Evolutionary conservation across 192 early-diverging fungal species (phyloP).

Genomic region (Haplosporangium gracile): DNA sequence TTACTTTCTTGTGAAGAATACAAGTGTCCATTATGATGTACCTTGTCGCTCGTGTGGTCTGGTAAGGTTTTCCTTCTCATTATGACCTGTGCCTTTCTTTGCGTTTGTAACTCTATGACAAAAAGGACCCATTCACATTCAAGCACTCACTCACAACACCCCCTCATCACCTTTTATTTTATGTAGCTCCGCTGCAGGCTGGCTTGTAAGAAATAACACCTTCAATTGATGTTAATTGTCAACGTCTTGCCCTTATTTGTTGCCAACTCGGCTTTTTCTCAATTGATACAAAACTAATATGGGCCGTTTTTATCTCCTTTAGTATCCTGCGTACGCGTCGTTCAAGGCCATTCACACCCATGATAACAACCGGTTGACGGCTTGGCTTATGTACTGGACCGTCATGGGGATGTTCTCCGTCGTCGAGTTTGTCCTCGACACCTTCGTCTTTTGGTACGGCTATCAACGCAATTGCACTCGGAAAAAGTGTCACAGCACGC

Average conservation of each 20-base stretch:
- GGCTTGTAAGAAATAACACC: slow-evolving; percentile 14
- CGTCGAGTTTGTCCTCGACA: slow-evolving; percentile 47
- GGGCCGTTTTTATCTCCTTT: neutral
- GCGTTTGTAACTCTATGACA: neutral
- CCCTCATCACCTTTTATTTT: neutral
- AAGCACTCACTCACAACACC: too few relatives aligned
- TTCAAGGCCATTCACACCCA: slow-evolving; percentile 48
- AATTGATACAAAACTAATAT: neutral
- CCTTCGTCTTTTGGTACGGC: slow-evolving; percentile 45
- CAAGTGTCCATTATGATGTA: slow-evolving; percentile 18
- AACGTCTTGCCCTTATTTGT: neutral
- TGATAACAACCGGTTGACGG: slow-evolving; percentile 35
- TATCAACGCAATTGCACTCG: neutral
- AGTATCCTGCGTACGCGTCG: slow-evolving; percentile 56
- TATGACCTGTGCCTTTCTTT: neutral
- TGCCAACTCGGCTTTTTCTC: neutral
- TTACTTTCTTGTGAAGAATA: neutral
- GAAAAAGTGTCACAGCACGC: neutral
- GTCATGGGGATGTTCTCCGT: slow-evolving; percentile 50
- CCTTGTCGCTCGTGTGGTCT: slow-evolving; percentile 34
- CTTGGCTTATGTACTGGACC: slow-evolving; percentile 56
- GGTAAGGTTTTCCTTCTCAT: slow-evolving; percentile 1
- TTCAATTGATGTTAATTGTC: neutral
- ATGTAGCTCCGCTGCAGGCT: slow-evolving; percentile 40
- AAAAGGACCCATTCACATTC: neutral